phyloP scores from a whole-genome alignment of 345 rosid species.

The Corymbia maculata region DNA sequence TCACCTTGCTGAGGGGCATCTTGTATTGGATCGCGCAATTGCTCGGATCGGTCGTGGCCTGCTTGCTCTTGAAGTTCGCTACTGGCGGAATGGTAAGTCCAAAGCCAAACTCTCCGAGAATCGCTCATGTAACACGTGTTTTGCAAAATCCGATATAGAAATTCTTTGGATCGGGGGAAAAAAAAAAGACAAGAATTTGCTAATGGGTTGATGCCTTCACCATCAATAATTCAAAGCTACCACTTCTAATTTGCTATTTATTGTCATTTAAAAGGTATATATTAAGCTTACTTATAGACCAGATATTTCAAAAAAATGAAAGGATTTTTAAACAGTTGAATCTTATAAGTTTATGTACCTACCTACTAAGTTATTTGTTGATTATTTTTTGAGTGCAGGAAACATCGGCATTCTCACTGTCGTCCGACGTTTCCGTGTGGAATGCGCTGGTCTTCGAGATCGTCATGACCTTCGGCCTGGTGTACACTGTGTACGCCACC shows the following conservation, averaged over 20 bases:
- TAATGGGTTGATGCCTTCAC: neutral
- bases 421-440: conserved; percentile 25
- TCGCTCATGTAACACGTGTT: neutral
- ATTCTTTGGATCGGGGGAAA: neutral
- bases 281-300: neutral
- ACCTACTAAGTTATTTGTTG: neutral
- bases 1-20: conserved; percentile 52
- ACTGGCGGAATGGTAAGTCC: conserved; percentile 50
- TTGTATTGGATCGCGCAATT: conserved; percentile 80
- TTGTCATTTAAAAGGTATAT: neutral
- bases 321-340: neutral
- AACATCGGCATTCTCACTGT: conserved; percentile 20
- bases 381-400: conserved; percentile 1
- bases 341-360: neutral
- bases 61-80: conserved; percentile 65
- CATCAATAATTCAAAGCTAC: neutral
- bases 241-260: neutral
- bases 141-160: neutral
- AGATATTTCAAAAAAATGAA: neutral
- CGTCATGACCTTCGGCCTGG: conserved; percentile 64
- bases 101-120: neutral
- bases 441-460: conserved; percentile 58
- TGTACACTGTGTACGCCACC: conserved; percentile 60
- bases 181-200: neutral
- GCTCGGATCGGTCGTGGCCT: conserved; percentile 69